Evolutionary conservation across 2,329 filamentous ascomycete genomes (phyloP), one percentile per base, ranked within the genome.

Genomic region (Lizonia empirigonia): DNA sequence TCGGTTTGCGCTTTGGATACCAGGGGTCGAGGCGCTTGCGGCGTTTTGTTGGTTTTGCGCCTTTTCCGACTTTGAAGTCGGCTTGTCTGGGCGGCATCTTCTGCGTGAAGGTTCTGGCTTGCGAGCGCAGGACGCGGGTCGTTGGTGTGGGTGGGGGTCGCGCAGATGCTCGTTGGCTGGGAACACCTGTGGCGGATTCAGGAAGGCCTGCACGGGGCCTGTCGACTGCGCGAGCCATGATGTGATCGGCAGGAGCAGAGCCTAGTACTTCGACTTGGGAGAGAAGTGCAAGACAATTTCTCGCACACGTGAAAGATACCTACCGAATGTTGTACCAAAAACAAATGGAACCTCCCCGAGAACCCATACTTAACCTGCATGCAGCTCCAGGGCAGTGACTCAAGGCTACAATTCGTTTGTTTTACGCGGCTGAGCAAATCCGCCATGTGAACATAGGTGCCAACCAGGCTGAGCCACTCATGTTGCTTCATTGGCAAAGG

Each of bases 1-100:
- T 58, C 18, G 39, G 45, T 18, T 62, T 68, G 45, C 60, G 58
- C 37, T 58, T 65, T 22, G 62, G 53, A 9, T 51, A 39, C 62
- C 63, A 65, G 16, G 61, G 59, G 20, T 67, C 64, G 23, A 46
- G 48, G n/a, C 50, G 45, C 20, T 38, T 52, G 7, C 51, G 55
- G 12, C 42, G 32, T 19, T 45, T 26, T 15, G 9, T 46, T 22
- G 18, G 18, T 9, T 44, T 46, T 3, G 8, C 9, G 9, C 4
- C 27, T 39, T 7, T 33, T 4, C 10, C 7, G 12, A n/a, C 1
- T 10, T 13, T 20, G 5, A 7, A 30, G 16, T 7, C 32, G 12
- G 18, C 16, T 16, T 34, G 16, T 34, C 7, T 6, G 9, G 15
- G 8, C 15, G 12, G 5, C 19, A 10, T 4, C 8, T 1, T 3